These are phyloP conservation scores for Phaeosphaeria sp. DNA, from an alignment of 2,329 filamentous ascomycete genomes.

Conservation along the genomic window DNA sequence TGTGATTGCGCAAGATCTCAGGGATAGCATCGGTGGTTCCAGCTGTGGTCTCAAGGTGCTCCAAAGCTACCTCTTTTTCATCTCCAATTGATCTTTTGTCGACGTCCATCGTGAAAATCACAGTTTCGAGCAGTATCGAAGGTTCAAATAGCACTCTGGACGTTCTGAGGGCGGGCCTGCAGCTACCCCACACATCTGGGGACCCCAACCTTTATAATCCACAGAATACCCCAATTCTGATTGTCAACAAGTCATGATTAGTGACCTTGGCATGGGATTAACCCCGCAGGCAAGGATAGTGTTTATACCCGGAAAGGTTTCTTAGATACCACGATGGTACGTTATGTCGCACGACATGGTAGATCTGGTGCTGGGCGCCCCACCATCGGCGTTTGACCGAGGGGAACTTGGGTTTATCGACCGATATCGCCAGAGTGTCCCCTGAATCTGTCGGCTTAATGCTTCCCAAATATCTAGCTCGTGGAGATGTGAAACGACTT, in stretches of 20 bases:
- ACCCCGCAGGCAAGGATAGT: not conserved
- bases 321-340: not conserved
- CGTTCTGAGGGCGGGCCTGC: not conserved
- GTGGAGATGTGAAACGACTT: not conserved
- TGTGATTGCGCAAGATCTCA: conserved; percentile 17
- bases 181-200: conserved; percentile 9
- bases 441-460: not conserved
- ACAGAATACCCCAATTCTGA: not conserved
- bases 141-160: not conserved
- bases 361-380: not conserved
- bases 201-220: conserved; percentile 3
- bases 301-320: not conserved
- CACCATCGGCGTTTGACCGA: not conserved
- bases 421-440: not conserved
- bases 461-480: not conserved
- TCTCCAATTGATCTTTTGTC: conserved; percentile 11
- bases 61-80: conserved; percentile 1
- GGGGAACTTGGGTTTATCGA: not conserved
- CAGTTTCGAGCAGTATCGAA: not conserved
- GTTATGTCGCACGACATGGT: not conserved
- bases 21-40: conserved; percentile 12
- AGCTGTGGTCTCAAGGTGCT: conserved; percentile 15
- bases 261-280: not conserved
- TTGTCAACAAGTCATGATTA: not conserved
- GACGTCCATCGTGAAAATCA: not conserved